Percentiles rank a stretch among this genome's conserved stretches.
phyloP scores from a whole-genome alignment of 345 rosid genomes.

The Eucalyptus cladocalyx region DNA sequence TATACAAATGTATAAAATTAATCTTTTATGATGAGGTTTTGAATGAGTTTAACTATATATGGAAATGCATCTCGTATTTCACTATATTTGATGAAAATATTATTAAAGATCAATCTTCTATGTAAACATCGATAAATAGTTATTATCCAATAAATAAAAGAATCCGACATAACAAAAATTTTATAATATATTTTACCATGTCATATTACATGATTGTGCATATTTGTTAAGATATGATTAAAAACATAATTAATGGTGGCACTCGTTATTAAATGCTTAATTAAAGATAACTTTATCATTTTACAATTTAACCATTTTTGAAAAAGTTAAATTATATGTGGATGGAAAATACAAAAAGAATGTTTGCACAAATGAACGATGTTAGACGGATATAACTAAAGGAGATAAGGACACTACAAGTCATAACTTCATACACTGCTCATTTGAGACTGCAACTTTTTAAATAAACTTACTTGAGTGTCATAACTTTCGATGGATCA shows the following conservation, averaged over 20 bases:
- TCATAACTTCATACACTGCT: not conserved
- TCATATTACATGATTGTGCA: not conserved
- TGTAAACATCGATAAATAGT: not conserved
- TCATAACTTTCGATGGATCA: not conserved
- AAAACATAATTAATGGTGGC: not conserved
- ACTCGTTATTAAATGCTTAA: not conserved
- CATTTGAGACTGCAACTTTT: rapidly evolving
- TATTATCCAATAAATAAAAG: not conserved
- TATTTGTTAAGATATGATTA: not conserved
- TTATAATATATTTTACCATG: too few species aligned
- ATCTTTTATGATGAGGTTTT: not conserved
- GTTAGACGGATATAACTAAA: not conserved
- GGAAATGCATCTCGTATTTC: not conserved
- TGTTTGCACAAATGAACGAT: not conserved
- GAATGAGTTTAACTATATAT: not conserved
- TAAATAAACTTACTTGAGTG: rapidly evolving
- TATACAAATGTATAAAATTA: too few species aligned
- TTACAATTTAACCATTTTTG: not conserved
- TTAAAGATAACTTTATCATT: not conserved
- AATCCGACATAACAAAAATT: not conserved
- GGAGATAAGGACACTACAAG: not conserved
- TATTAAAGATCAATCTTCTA: not conserved
- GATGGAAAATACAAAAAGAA: not conserved
- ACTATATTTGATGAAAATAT: not conserved
- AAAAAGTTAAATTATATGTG: not conserved